These are phyloP conservation scores for Thelonectria olida DNA, from an alignment of 2,329 filamentous ascomycete genomes.

Conservation along the genomic window DNA sequence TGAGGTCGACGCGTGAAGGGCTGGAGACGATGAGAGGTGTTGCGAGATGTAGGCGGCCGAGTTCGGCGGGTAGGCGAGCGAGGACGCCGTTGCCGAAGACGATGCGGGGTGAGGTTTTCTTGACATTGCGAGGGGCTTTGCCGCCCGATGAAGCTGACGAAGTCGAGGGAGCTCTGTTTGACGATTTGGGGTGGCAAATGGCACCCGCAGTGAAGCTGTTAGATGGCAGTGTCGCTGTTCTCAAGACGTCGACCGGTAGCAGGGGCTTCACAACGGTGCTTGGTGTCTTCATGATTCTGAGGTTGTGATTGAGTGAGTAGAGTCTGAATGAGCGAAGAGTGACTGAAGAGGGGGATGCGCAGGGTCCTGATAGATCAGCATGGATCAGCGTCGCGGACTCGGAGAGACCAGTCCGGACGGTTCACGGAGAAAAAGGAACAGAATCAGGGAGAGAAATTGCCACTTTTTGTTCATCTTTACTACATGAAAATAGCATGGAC, in stretches of 20 bases:
- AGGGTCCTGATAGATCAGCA: background rate
- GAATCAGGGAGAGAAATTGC: background rate
- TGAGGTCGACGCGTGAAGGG: slow-evolving; percentile 48
- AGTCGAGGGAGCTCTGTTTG: background rate
- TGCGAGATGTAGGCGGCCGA: slow-evolving; percentile 43
- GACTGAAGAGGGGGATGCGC: background rate
- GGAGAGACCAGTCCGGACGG: too few species aligned
- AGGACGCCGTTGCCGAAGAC: slow-evolving; percentile 48
- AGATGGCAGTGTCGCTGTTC: background rate
- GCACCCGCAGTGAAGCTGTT: background rate
- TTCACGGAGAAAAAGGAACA: background rate
- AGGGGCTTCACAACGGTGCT: background rate
- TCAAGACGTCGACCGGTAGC: background rate
- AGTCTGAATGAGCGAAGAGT: slow-evolving; percentile 4
- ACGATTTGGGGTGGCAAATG: background rate
- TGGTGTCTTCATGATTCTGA: slow-evolving; percentile 1
- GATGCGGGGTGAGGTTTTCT: slow-evolving; percentile 42
- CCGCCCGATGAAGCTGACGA: background rate
- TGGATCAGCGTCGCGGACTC: background rate
- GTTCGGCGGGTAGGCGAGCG: slow-evolving; percentile 44
- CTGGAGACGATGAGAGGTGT: slow-evolving; percentile 50
- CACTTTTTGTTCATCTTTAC: background rate
- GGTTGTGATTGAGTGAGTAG: background rate
- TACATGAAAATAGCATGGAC: background rate
- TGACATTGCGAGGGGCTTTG: background rate